Evolutionary conservation across 1,284 basidiomycete species (phyloP), one percentile per base, ranked within the genome.

Genomic region (Pseudozyma hubeiensis): DNA sequence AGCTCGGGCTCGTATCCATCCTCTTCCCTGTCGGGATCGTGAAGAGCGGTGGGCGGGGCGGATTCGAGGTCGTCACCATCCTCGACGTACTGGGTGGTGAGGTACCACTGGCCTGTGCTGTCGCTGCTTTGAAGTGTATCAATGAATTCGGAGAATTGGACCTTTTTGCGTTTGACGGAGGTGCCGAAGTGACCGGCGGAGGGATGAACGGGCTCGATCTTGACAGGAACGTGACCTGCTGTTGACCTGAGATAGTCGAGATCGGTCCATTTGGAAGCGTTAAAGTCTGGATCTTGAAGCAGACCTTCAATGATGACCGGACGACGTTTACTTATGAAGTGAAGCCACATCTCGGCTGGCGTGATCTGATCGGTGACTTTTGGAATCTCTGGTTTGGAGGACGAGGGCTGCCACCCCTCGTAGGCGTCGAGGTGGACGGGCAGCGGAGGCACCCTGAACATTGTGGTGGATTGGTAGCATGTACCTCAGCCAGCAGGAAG

Each of bases 1-100:
- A 82, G 48, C 35, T 60, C 64, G 11, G 78, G 78, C 43, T 75
- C 65, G 14, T 55, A 29, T 7, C 66, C 72, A 34, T 59, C 57
- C 2, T 75, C 71, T 7, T 78, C 67, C 1, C 60, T 44, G 11
- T 80, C 59, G 37, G 53, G 37, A n/a, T 77, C 45, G 8, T 69
- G 69, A 8, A 62, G 17, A 0, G 76, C 68, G 7, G 75, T 56
- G 7, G 72, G 10, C 3, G 60, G 40, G 50, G 75, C 67, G 9
- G 78, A 46, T 11, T 35, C 56, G 5, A 68, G 59, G 16, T 75
- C 40, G 9, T 74, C 67, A 13, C 52, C 64, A 16, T 74, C 61
- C 16, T 73, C 64, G 31, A 67, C 69, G 59, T 84, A 84, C 53
- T 84, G 82, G 16, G 82, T 84, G 24, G 81, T 84, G 29, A 84